Evolutionary conservation across 805 yeast species (phyloP).

Genomic region (Schizosaccharomyces pombe): DNA sequence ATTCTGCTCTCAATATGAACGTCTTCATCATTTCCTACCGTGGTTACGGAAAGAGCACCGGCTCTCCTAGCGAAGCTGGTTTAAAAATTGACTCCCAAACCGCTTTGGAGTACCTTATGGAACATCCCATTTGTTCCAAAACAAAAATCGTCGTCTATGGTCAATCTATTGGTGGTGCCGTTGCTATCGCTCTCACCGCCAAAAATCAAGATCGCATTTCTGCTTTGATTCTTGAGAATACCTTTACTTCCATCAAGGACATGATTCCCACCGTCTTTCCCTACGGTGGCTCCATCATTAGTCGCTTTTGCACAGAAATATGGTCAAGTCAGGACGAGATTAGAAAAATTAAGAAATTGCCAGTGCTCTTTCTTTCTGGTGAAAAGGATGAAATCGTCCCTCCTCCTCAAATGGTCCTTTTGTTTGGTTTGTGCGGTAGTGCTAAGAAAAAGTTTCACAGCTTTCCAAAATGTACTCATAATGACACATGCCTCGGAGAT

Average conservation of each 20-base stretch:
- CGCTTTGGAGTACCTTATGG: slow-evolving; percentile 32
- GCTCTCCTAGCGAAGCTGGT: slow-evolving; percentile 54
- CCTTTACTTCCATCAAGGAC: slow-evolving; percentile 54
- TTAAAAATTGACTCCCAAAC: slow-evolving; percentile 62
- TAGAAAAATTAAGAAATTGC: slow-evolving; percentile 28
- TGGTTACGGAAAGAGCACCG: slow-evolving; percentile 41
- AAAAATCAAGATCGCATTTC: slow-evolving; percentile 24
- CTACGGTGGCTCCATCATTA: slow-evolving; percentile 14
- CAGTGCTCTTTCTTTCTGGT: slow-evolving; percentile 52
- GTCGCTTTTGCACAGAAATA: slow-evolving; percentile 43
- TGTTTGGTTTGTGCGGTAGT: slow-evolving; percentile 29
- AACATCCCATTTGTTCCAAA: slow-evolving; percentile 28
- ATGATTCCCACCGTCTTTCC: slow-evolving; percentile 21
- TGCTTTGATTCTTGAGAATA: slow-evolving; percentile 64
- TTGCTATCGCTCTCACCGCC: slow-evolving; percentile 58
- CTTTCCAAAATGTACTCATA: slow-evolving; percentile 42
- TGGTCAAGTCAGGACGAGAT: slow-evolving; percentile 63
- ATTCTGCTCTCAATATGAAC: slow-evolving; percentile 13
- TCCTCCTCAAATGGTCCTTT: slow-evolving; percentile 47
- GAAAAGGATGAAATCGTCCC: slow-evolving; percentile 76
- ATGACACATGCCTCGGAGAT: slow-evolving; percentile 55
- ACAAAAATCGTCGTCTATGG: slow-evolving; percentile 54
- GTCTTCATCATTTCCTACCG: slow-evolving; percentile 6
- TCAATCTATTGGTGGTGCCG: slow-evolving; percentile 87
- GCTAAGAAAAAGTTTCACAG: slow-evolving; percentile 26